Conservation (phyloP, 225 moss, liverwort and hornwort genomes). For the Bryum argenteum region DNA sequence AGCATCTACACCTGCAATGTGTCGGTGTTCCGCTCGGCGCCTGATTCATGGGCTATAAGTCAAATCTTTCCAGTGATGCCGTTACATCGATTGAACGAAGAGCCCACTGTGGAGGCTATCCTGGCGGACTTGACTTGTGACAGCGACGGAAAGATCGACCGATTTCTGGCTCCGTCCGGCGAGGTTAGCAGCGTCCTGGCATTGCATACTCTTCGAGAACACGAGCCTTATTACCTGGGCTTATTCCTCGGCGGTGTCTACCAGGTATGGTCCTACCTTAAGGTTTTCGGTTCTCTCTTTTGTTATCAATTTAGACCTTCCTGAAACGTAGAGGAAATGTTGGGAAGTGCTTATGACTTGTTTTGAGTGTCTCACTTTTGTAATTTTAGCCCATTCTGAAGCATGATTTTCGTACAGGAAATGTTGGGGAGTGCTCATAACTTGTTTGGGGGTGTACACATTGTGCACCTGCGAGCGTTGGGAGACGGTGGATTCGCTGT, state of each 20-base stretch:
- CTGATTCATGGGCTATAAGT: constrained; percentile 85
- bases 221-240: constrained; percentile 75
- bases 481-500: constrained; percentile 46
- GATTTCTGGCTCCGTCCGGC: constrained; percentile 66
- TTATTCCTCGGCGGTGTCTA: constrained; percentile 86
- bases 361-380: too few species aligned
- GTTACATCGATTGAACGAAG: constrained; percentile 72
- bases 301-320: too few species aligned
- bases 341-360: too few species aligned
- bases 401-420: constrained; percentile 46
- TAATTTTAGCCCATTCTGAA: too few species aligned
- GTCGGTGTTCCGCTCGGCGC: constrained; percentile 84
- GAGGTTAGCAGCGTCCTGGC: constrained; percentile 55
- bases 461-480: constrained; percentile 50
- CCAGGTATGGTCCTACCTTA: constrained; percentile 51
- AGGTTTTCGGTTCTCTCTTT: too few species aligned
- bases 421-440: constrained; percentile 83
- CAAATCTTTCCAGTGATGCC: constrained; percentile 83
- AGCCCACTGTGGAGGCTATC: constrained; percentile 63
- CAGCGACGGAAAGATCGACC: constrained; percentile 83
- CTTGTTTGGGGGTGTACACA: constrained; percentile 76
- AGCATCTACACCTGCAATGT: constrained; percentile 78
- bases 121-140: constrained; percentile 92
- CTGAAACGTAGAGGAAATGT: too few species aligned
- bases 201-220: constrained; percentile 56